These are phyloP conservation scores for Neurospora africana DNA, from an alignment of 495 filamentous ascomycete genomes.

Conservation along the genomic window DNA sequence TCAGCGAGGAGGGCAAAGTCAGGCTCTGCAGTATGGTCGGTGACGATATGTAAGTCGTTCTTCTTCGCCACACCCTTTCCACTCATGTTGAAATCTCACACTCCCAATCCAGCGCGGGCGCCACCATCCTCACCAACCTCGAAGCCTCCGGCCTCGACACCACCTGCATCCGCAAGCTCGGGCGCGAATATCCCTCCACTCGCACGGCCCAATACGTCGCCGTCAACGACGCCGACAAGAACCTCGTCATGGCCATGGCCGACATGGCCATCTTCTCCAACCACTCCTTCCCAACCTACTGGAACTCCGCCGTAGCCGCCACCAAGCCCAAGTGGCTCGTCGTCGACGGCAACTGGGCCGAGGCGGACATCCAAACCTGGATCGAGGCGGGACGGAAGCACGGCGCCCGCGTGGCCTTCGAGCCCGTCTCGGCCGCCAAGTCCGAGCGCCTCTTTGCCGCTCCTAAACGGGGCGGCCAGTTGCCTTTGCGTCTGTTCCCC, in stretches of 20 bases:
- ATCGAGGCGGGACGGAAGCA: constrained; percentile 41
- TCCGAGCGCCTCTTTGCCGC: constrained; percentile 54
- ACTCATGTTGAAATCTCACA: background rate
- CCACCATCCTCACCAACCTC: constrained; percentile 54
- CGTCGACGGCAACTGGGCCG: constrained; percentile 74
- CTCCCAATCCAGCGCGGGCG: constrained; percentile 42
- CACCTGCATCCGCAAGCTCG: constrained; percentile 48
- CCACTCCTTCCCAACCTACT: constrained; percentile 38
- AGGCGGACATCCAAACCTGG: constrained; percentile 52
- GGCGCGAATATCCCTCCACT: constrained; percentile 33
- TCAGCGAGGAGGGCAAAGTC: constrained; percentile 32
- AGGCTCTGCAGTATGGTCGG: constrained; percentile 68
- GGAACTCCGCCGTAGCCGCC: constrained; percentile 46
- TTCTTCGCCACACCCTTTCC: background rate
- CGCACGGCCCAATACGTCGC: constrained; percentile 86
- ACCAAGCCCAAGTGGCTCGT: constrained; percentile 62
- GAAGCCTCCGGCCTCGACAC: constrained; percentile 51
- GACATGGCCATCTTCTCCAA: constrained; percentile 81
- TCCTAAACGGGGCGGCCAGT: constrained; percentile 13
- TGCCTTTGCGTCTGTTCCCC: constrained; percentile 45
- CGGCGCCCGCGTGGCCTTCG: constrained; percentile 59
- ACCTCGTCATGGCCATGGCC: constrained; percentile 79
- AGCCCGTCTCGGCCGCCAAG: constrained; percentile 83
- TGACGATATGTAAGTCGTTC: constrained; percentile 48
- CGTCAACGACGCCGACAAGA: constrained; percentile 72